A percentile compares a stretch with the other conserved stretches of the same genome.
phyloP scores from a whole-genome alignment of 176 grass and related monocot genomes.

The Aegilops speltoides region DNA sequence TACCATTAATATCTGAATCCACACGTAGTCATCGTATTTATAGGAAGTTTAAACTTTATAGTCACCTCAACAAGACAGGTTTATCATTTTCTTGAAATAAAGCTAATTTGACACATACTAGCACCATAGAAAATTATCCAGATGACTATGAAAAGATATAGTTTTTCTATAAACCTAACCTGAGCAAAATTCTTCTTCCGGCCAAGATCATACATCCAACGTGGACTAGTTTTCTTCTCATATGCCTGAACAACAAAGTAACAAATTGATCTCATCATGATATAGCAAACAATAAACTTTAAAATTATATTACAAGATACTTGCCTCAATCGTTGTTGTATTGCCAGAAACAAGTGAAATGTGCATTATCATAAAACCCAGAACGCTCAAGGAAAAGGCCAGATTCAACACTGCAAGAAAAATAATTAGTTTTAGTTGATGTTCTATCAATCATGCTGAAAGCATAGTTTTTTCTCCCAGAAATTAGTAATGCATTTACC shows the following conservation, averaged over 20 bases:
- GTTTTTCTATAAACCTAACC: constrained; percentile 38
- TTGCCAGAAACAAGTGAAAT: constrained; percentile 74
- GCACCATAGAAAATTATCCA: neutral
- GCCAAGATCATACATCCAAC: constrained; percentile 92
- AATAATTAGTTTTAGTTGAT: constrained; percentile 12
- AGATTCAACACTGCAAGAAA: constrained; percentile 84
- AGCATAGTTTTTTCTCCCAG: neutral
- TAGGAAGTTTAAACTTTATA: neutral
- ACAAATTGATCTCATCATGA: constrained; percentile 12
- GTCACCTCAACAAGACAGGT: neutral
- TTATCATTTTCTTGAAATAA: neutral
- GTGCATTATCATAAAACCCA: constrained; percentile 98
- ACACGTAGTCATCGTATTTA: neutral
- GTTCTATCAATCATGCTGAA: neutral
- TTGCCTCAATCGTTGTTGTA: constrained; percentile 71
- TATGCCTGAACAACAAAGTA: constrained; percentile 55
- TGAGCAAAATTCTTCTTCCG: constrained; percentile 91
- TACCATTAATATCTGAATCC: neutral
- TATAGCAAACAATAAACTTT: constrained; percentile 8
- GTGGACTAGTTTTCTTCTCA: constrained; percentile 87
- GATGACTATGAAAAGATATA: constrained; percentile 25
- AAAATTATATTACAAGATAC: constrained; percentile 18
- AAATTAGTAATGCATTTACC: constrained; percentile 49
- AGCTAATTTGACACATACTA: neutral
- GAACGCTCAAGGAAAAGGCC: constrained; percentile 81